Evolutionary conservation across 768 basidiomycete genomes (phyloP).

Genomic region (Phaeolepiota aurea): DNA sequence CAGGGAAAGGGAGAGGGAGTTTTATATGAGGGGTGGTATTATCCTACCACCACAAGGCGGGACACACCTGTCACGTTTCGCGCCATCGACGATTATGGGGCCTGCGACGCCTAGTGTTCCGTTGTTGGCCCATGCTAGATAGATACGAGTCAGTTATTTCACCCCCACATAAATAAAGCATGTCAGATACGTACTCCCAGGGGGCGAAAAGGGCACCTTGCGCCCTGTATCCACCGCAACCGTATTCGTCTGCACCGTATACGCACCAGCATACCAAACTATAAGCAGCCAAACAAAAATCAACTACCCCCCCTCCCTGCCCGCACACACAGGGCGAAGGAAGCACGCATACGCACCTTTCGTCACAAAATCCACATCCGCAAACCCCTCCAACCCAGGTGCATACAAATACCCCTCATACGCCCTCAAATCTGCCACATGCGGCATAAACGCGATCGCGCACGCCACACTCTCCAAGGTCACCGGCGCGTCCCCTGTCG

Average conservation of each 20-base stretch:
- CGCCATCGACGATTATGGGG: constrained; percentile 54
- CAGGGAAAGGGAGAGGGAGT: too few species aligned
- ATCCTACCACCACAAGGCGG: too few species aligned
- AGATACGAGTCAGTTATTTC: not conserved
- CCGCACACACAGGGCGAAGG: too few species aligned
- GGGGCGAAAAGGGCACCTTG: constrained; percentile 34
- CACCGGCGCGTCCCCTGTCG: constrained; percentile 21
- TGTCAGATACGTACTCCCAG: constrained; percentile 30
- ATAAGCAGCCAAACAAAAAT: not conserved
- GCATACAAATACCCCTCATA: constrained; percentile 50
- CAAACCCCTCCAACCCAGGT: constrained; percentile 27
- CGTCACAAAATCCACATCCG: constrained; percentile 40
- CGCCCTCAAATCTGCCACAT: constrained; percentile 35
- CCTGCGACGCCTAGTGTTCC: constrained; percentile 47
- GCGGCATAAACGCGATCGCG: constrained; percentile 46
- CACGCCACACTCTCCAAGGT: constrained; percentile 42
- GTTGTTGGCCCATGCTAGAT: constrained; percentile 44
- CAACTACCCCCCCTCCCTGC: not conserved
- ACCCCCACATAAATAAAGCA: too few species aligned
- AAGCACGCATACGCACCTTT: too few species aligned
- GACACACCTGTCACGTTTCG: constrained; percentile 49
- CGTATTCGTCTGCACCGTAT: constrained; percentile 53
- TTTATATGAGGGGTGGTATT: too few species aligned
- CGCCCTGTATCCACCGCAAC: constrained; percentile 43
- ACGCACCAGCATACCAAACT: constrained; percentile 57